A percentile compares a stretch with the other conserved stretches of the same genome.
phyloP scores from a whole-genome alignment of 2,329 filamentous ascomycete genomes.

The Daldinia sp. region DNA sequence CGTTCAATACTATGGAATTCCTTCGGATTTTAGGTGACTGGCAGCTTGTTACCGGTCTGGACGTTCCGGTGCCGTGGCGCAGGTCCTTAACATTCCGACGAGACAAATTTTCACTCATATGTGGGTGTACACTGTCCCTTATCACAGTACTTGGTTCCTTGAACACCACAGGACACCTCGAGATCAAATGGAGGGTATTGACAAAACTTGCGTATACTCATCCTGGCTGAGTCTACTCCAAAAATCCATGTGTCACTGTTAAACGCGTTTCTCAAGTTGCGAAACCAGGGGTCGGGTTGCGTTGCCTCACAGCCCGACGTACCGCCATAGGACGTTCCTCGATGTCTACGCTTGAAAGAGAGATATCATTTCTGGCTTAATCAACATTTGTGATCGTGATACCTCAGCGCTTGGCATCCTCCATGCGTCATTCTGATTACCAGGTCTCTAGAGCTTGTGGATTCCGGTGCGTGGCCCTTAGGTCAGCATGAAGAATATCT shows the following conservation, averaged over 20 bases:
- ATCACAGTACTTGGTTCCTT: constrained; percentile 3
- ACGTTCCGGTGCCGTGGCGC: constrained; percentile 23
- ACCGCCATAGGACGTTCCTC: constrained; percentile 1
- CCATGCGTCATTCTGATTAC: constrained; percentile 26
- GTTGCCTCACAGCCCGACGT: constrained; percentile 3
- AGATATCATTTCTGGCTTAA: constrained; percentile 8
- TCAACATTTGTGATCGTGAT: constrained; percentile 12
- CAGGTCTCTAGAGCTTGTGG: constrained; percentile 14
- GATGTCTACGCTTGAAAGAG: background rate
- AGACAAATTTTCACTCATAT: constrained; percentile 6
- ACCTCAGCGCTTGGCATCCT: constrained; percentile 26
- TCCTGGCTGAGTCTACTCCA: background rate
- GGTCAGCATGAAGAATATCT: constrained; percentile 11
- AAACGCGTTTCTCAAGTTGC: background rate
- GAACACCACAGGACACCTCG: constrained; percentile 2
- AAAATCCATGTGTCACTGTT: background rate
- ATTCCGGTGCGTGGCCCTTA: constrained; percentile 10
- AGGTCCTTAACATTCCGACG: constrained; percentile 8
- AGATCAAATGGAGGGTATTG: background rate
- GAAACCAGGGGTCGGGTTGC: constrained; percentile 1
- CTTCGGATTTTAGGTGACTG: constrained; percentile 12
- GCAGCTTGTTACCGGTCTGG: constrained; percentile 4
- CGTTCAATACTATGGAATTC: constrained; percentile 10
- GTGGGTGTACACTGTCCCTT: constrained; percentile 1
- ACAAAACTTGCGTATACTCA: background rate